phyloP scores from a whole-genome alignment of 2,329 filamentous ascomycete genomes.

The Penicillium vulpinum region DNA sequence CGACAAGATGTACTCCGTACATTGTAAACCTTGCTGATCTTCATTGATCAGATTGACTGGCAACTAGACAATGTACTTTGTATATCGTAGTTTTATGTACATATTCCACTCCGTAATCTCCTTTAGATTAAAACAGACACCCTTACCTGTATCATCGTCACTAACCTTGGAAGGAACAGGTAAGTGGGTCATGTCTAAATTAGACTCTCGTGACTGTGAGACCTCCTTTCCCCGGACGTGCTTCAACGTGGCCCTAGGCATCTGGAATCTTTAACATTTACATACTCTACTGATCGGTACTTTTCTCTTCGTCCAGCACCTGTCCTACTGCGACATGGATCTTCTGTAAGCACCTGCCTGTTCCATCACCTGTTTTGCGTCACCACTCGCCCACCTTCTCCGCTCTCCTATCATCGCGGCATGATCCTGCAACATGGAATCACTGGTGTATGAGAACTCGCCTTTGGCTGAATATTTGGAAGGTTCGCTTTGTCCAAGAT shows the following conservation, averaged over 20 bases:
- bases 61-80: background rate
- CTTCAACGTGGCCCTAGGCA: slow-evolving; percentile 21
- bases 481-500: slow-evolving; percentile 57
- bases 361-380: slow-evolving; percentile 65
- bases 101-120: no score
- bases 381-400: slow-evolving; percentile 17
- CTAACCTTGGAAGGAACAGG: slow-evolving; percentile 16
- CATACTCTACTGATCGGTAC: background rate
- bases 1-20: background rate
- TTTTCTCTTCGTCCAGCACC: slow-evolving; percentile 1
- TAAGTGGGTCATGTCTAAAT: slow-evolving; percentile 25
- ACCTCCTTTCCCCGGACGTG: slow-evolving; percentile 29
- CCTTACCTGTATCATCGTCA: slow-evolving; percentile 3
- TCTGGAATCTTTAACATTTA: slow-evolving; percentile 5
- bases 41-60: background rate
- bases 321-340: slow-evolving; percentile 16
- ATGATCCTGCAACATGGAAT: slow-evolving; percentile 67
- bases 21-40: background rate
- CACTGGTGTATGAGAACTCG: slow-evolving; percentile 80
- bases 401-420: slow-evolving; percentile 22
- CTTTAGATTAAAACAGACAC: background rate
- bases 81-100: background rate
- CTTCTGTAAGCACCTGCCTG: slow-evolving; percentile 70
- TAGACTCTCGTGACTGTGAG: slow-evolving; percentile 26
- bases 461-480: slow-evolving; percentile 87